Evolutionary conservation across 192 early-diverging fungal genomes (phyloP).

Genomic region (Rhizoclosmatium sp.): DNA sequence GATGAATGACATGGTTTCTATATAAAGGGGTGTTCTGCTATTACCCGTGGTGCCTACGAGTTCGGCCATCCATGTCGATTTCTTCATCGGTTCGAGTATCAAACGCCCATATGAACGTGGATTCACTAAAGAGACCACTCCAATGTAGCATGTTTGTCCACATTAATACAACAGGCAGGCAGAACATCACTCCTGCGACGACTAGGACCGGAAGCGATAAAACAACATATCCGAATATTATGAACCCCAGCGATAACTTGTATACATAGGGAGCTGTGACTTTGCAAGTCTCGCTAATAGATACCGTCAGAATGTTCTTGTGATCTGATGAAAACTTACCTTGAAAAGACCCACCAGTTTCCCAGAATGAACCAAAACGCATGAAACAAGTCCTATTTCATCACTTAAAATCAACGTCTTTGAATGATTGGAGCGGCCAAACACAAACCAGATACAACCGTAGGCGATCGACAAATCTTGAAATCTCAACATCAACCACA

Average conservation of each 20-base stretch:
- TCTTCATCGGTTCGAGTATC: neutral
- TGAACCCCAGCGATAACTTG: constrained; percentile 66
- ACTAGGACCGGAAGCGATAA: constrained; percentile 66
- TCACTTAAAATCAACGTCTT: no score
- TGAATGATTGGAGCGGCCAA: no score
- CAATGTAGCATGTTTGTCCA: constrained; percentile 65
- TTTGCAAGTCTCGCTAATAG: constrained; percentile 52
- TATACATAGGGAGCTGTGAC: constrained; percentile 63
- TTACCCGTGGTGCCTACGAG: neutral
- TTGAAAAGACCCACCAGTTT: constrained; percentile 18
- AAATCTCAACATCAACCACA: neutral
- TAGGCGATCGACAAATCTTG: neutral
- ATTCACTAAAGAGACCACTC: constrained; percentile 34
- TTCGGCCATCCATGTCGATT: neutral
- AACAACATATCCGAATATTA: constrained; percentile 72
- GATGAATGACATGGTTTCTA: no score
- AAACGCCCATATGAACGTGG: neutral
- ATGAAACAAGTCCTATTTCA: neutral
- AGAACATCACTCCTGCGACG: constrained; percentile 65
- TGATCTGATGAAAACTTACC: constrained; percentile 39
- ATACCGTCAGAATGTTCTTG: constrained; percentile 58
- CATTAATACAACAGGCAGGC: constrained; percentile 68
- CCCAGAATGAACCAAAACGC: neutral
- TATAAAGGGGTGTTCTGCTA: neutral
- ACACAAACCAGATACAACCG: neutral